Evolutionary conservation across 1,139 yeast species (phyloP), one percentile per base, ranked within the genome.

Genomic region (Debaryomycetaceae sp.): DNA sequence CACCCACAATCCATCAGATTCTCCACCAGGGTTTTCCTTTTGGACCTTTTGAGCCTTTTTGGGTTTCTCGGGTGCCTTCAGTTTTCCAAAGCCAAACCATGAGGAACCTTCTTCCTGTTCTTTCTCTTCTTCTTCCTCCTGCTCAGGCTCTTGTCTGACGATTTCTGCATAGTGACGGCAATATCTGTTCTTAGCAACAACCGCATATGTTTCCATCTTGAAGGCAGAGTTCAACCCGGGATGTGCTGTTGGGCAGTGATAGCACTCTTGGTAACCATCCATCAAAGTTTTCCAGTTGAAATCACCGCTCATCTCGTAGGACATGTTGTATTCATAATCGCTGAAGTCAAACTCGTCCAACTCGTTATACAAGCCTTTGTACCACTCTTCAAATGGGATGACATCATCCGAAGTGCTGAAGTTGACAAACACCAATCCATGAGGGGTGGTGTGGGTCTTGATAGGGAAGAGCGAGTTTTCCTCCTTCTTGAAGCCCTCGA

Each of bases 261-360:
- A 80, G 51, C 85, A 80, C 60, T 80, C 85, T 62, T 80, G 83
- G 61, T 80, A 80, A 3, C 85, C 85, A 55, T 80, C 85, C 83
- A 80, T 79, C 49, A 80, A 68, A 2, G 85, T 80, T 56, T 80
- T 80, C 85, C 85, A 80, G 62, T 80, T 80, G 63, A 80, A 80
- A 53, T 76, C 66, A 43, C 84, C 85, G 51, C 79, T 83, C 41
- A 80, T 68, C 57, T 80, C 84, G 53, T 80, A 80, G n/a, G 82
- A 76, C 84, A 80, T 79, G 60, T 80, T 80, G 59, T 79, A 80
- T 53, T 80, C 84, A 55, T 80, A 80, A 58, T 80, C 84, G 33
- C 65, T 61, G 54, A 80, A 80, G 57, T 80, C 84, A 57, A 69
- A 80, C 58, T 79, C 85, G 45, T 68, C 66, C 71, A 78, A 67